Percentiles rank a stretch among this genome's conserved stretches.
These are phyloP conservation scores for Stereum hirsutum DNA, from an alignment of 1,284 basidiomycete genomes.

Conservation along the genomic window DNA sequence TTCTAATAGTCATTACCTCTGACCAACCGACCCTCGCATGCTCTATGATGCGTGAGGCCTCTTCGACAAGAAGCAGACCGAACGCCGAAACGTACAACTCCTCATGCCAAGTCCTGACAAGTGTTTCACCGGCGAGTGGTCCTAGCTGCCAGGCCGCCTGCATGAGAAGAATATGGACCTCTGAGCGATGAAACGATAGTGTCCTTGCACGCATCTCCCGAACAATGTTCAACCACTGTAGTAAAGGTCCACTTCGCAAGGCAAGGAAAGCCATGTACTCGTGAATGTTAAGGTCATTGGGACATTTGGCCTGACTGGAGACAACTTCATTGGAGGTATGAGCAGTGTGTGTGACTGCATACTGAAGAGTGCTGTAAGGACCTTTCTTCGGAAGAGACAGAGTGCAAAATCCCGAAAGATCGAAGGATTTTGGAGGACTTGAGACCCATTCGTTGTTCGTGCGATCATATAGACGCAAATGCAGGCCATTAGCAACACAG, in stretches of 20 bases:
- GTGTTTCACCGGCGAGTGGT: constrained; percentile 9
- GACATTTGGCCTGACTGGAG: constrained; percentile 25
- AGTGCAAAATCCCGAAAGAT: constrained; percentile 19
- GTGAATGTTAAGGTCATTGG: constrained; percentile 17
- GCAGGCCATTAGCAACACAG: constrained; percentile 26
- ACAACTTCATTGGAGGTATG: constrained; percentile 34
- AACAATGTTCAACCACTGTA: constrained; percentile 43
- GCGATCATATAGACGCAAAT: constrained; percentile 15
- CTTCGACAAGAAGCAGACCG: constrained; percentile 21
- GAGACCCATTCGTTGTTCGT: constrained; percentile 8
- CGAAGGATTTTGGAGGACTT: constrained; percentile 7
- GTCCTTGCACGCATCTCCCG: constrained; percentile 27
- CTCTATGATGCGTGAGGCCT: constrained; percentile 19
- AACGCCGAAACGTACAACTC: constrained; percentile 20
- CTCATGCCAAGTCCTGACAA: constrained; percentile 13
- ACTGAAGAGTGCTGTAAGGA: constrained; percentile 27
- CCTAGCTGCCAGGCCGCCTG: constrained; percentile 37
- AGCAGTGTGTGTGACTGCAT: constrained; percentile 23
- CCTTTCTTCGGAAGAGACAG: constrained; percentile 16
- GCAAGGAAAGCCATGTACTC: constrained; percentile 33
- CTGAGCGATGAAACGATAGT: constrained; percentile 26
- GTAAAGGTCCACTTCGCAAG: constrained; percentile 29
- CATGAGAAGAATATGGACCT: constrained; percentile 28
- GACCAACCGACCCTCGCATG: constrained; percentile 28
- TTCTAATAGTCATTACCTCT: constrained; percentile 26